Percentiles rank a stretch among this genome's conserved stretches.
phyloP scores from a whole-genome alignment of 2,329 filamentous ascomycete genomes.

The Cladophialophora psammophila region DNA sequence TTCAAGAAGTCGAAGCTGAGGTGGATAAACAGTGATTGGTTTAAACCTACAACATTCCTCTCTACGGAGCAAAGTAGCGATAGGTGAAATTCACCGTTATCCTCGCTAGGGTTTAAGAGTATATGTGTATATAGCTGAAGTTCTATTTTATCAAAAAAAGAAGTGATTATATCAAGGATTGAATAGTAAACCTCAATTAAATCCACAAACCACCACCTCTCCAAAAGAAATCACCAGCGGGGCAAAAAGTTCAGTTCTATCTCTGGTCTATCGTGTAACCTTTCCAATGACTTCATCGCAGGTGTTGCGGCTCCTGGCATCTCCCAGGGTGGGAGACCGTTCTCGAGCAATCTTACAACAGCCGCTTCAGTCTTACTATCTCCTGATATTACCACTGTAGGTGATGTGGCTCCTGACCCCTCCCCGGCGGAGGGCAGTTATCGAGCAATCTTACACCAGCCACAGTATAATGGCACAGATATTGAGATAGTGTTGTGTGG shows the following conservation, averaged over 20 bases:
- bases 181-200: background rate
- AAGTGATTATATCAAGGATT: background rate
- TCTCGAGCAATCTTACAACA: background rate
- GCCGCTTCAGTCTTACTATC: background rate
- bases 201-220: no score
- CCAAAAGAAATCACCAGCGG: conserved; percentile 61
- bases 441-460: no score
- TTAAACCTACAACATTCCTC: conserved; percentile 58
- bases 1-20: conserved; percentile 62
- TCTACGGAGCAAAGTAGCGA: conserved; percentile 37
- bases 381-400: background rate
- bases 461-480: background rate
- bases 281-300: background rate
- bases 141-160: background rate
- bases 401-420: no score
- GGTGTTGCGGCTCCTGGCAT: background rate
- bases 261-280: background rate
- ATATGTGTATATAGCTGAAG: background rate
- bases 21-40: conserved; percentile 79
- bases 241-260: background rate
- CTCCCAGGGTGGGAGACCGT: background rate
- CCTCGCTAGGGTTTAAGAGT: background rate
- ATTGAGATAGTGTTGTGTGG: background rate
- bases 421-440: no score
- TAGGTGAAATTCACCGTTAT: background rate